Evolutionary conservation across 176 grass and related monocot species (phyloP).

Genomic region (Avena eriantha): DNA sequence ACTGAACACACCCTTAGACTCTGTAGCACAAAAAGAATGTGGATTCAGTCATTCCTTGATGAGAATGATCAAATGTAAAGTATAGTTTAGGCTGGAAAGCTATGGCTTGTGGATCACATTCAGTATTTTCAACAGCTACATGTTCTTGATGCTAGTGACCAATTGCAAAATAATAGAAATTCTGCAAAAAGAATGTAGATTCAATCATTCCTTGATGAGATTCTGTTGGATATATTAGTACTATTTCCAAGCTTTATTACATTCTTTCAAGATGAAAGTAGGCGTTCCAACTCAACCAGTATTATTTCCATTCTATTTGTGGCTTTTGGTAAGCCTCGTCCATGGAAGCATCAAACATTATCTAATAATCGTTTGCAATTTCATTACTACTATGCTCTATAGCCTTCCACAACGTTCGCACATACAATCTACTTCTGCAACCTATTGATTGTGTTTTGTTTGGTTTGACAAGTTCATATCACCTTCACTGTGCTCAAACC

Average conservation of each 20-base stretch:
- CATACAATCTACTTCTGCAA: too few relatives aligned
- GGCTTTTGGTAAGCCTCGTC: constrained; percentile 67
- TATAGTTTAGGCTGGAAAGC: background rate
- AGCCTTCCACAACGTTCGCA: too few relatives aligned
- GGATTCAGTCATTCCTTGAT: background rate
- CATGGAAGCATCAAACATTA: constrained; percentile 26
- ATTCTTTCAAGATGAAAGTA: constrained; percentile 71
- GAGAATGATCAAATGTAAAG: background rate
- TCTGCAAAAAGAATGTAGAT: background rate
- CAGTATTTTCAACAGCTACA: background rate
- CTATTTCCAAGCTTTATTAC: constrained; percentile 76
- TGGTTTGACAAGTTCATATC: too few relatives aligned
- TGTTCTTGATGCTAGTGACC: background rate
- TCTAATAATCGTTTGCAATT: too few relatives aligned
- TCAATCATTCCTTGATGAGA: constrained; percentile 34
- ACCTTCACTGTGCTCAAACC: too few relatives aligned
- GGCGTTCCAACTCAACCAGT: constrained; percentile 54
- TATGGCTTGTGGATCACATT: too few relatives aligned
- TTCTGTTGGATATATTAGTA: constrained; percentile 60
- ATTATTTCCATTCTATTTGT: constrained; percentile 78
- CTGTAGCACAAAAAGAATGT: background rate
- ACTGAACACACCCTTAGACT: too few relatives aligned
- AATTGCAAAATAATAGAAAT: background rate
- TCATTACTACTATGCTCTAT: too few relatives aligned
- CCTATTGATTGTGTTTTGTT: too few relatives aligned